These are phyloP conservation scores for Xylariaceae sp. DNA, from an alignment of 2,329 filamentous ascomycete species.

Conservation along the genomic window DNA sequence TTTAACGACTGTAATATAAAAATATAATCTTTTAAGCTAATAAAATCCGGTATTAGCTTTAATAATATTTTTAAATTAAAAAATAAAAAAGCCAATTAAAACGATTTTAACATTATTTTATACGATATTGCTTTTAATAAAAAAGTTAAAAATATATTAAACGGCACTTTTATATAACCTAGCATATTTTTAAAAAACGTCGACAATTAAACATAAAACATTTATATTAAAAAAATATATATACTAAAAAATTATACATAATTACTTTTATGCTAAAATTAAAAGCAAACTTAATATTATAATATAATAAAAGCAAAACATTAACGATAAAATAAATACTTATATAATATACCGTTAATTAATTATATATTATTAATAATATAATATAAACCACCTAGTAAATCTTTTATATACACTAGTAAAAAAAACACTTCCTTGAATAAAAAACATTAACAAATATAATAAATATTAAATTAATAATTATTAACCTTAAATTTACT, in stretches of 20 bases:
- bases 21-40: background rate
- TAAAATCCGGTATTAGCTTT: background rate
- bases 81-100: background rate
- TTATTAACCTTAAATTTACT: constrained; percentile 1
- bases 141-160: background rate
- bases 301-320: background rate
- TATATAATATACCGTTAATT: background rate
- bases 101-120: background rate
- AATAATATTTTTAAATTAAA: background rate
- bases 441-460: background rate
- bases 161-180: background rate
- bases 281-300: background rate
- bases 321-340: background rate
- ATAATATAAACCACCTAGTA: background rate
- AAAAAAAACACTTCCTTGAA: background rate
- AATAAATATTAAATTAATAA: background rate
- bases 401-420: background rate
- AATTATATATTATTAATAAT: background rate
- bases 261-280: too few relatives aligned
- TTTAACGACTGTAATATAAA: too few relatives aligned
- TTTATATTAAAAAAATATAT: too few relatives aligned
- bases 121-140: background rate
- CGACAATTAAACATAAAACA: too few relatives aligned
- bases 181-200: background rate
- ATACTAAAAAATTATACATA: too few relatives aligned